A percentile compares a stretch with the other conserved stretches of the same genome.
Conservation (phyloP, 2,329 filamentous ascomycete genomes). For the Aspergillus sp. region DNA sequence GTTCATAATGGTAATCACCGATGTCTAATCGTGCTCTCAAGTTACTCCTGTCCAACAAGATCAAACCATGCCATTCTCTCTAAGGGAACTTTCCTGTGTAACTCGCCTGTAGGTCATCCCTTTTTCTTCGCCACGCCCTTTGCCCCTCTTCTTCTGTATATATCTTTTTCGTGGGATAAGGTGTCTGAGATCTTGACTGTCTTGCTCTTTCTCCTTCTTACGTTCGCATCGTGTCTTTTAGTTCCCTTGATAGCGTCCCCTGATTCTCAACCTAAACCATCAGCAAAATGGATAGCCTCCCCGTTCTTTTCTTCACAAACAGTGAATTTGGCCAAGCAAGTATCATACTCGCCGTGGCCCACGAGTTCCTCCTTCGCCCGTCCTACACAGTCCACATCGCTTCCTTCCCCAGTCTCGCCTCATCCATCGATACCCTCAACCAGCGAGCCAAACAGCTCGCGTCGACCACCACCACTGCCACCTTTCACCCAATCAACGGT, state of each 20-base stretch:
- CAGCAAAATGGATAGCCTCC: slow-evolving; percentile 8
- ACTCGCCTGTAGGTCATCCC: neutral
- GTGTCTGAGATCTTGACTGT: neutral
- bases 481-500: slow-evolving; percentile 29
- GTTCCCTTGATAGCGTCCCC: neutral
- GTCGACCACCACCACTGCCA: slow-evolving; percentile 5
- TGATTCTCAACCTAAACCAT: neutral
- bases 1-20: neutral
- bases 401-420: slow-evolving; percentile 35
- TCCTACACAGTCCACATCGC: slow-evolving; percentile 43
- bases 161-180: neutral
- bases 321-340: slow-evolving; percentile 44
- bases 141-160: neutral
- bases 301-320: slow-evolving; percentile 43
- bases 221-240: neutral
- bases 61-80: neutral
- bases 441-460: slow-evolving; percentile 8
- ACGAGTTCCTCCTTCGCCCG: slow-evolving; percentile 35
- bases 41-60: neutral
- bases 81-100: neutral
- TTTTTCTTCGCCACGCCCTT: neutral
- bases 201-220: neutral
- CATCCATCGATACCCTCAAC: slow-evolving; percentile 23
- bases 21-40: neutral
- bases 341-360: slow-evolving; percentile 40